Conservation (phyloP, 2,329 filamentous ascomycete genomes). For the Arthrinium phaeospermum region DNA sequence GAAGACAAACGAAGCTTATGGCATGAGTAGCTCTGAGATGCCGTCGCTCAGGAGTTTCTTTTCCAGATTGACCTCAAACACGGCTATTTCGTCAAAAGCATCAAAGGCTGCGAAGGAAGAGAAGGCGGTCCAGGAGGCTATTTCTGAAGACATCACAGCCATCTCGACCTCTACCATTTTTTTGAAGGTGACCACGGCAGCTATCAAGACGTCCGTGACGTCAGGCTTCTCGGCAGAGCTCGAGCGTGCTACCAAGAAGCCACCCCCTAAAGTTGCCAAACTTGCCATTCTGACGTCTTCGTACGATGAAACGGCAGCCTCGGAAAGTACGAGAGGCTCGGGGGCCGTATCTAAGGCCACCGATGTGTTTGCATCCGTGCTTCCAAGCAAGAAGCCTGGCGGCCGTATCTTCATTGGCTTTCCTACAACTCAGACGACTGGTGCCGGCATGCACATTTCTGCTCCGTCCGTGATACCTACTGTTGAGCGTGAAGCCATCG, state of each 20-base stretch:
- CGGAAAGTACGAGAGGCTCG: constrained; percentile 57
- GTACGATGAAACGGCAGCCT: constrained; percentile 78
- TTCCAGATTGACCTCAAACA: constrained; percentile 69
- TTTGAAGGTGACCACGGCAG: constrained; percentile 83
- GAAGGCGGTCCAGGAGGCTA: constrained; percentile 63
- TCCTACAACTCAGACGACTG: constrained; percentile 95
- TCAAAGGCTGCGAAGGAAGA: constrained; percentile 68
- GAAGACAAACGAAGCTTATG: constrained; percentile 56
- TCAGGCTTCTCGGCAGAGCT: constrained; percentile 80
- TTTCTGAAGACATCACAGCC: constrained; percentile 74
- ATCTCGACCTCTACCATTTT: constrained; percentile 81
- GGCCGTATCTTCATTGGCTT: constrained; percentile 97
- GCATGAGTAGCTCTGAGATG: constrained; percentile 52
- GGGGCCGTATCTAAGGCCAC: constrained; percentile 60
- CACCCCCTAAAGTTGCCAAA: constrained; percentile 85
- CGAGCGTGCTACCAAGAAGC: constrained; percentile 95
- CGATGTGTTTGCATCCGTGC: constrained; percentile 87
- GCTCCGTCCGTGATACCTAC: constrained; percentile 96
- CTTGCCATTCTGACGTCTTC: constrained; percentile 90
- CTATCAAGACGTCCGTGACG: constrained; percentile 77
- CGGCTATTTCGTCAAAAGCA: constrained; percentile 48
- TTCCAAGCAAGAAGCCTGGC: constrained; percentile 80
- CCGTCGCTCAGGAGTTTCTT: constrained; percentile 81
- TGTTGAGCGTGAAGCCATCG: constrained; percentile 94
- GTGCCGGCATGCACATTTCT: constrained; percentile 90